Conservation (phyloP, 768 basidiomycete genomes). For the Pulveroboletus sp. region DNA sequence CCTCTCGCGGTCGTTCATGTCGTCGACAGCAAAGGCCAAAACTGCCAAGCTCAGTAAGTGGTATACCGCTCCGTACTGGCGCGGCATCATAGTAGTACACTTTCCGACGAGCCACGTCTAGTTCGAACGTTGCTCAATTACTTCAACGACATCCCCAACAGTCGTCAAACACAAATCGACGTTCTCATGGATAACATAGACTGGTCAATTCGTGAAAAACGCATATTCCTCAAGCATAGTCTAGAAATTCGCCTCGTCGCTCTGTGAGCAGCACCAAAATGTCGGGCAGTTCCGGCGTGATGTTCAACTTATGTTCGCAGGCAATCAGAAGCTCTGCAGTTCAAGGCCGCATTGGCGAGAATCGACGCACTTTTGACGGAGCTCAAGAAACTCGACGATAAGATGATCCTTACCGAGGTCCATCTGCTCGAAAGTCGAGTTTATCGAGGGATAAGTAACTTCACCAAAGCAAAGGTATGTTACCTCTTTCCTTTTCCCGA, state of each 20-base stretch:
- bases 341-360: conserved; percentile 70
- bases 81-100: neutral
- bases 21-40: conserved; percentile 94
- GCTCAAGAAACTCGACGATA: conserved; percentile 91
- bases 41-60: conserved; percentile 85
- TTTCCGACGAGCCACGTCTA: conserved; percentile 26
- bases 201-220: conserved; percentile 89
- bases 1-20: conserved; percentile 79
- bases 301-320: conserved; percentile 31
- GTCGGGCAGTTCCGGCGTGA: neutral
- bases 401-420: conserved; percentile 96
- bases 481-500: neutral
- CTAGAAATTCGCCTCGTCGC: conserved; percentile 84
- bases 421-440: conserved; percentile 91
- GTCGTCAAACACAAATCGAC: conserved; percentile 69
- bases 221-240: conserved; percentile 93
- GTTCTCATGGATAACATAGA: conserved; percentile 88
- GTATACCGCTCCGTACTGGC: neutral
- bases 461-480: conserved; percentile 82
- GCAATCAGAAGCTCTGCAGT: conserved; percentile 71
- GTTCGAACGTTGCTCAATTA: conserved; percentile 92
- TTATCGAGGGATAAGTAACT: conserved; percentile 83
- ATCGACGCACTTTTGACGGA: conserved; percentile 89
- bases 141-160: conserved; percentile 75
- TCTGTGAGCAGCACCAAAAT: conserved; percentile 41